phyloP scores from a whole-genome alignment of 345 rosid species.

The Eucalyptus sideroxylon region DNA sequence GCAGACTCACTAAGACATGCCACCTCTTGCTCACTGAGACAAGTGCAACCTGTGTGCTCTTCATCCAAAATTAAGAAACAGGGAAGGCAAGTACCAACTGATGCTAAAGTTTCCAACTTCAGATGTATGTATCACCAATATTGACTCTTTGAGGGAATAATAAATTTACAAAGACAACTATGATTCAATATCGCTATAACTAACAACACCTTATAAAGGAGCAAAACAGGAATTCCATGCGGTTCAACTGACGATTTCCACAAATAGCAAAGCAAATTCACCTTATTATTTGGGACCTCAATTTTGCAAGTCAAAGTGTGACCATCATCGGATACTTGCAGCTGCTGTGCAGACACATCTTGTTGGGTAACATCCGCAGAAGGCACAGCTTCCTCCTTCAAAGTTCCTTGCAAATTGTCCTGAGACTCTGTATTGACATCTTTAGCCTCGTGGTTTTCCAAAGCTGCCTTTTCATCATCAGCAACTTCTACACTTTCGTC shows the following conservation, averaged over 20 bases:
- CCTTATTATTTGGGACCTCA: constrained; percentile 90
- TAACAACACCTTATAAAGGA: neutral
- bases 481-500: neutral
- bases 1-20: neutral
- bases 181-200: neutral
- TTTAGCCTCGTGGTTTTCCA: neutral
- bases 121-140: neutral
- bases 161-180: neutral
- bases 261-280: neutral
- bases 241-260: neutral
- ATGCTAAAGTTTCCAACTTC: neutral
- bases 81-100: neutral
- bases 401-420: neutral
- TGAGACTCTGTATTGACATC: neutral
- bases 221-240: neutral
- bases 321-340: constrained; percentile 7
- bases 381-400: neutral
- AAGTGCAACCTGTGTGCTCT: neutral
- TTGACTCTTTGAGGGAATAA: neutral
- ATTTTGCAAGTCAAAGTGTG: constrained; percentile 37
- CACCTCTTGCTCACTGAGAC: neutral
- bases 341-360: neutral
- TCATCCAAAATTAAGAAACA: neutral
- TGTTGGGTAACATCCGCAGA: neutral
- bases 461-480: neutral